Evolutionary conservation across 345 rosid genomes (phyloP).

Genomic region (Eucalyptus curtisii): DNA sequence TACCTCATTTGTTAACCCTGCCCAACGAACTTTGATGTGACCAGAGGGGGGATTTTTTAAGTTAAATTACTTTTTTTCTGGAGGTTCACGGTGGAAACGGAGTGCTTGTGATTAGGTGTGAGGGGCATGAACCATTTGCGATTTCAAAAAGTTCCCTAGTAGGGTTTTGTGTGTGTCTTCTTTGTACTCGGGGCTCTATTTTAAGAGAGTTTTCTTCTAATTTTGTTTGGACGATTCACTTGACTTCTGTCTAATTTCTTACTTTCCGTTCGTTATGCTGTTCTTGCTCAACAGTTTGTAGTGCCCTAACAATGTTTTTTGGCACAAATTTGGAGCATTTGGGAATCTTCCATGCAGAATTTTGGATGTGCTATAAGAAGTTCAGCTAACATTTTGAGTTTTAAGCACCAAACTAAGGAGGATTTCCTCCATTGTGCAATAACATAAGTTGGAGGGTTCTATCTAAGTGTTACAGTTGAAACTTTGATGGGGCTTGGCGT

Average conservation of each 20-base stretch:
- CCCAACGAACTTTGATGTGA: not conserved
- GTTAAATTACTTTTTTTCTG: not conserved
- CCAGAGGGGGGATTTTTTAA: not conserved
- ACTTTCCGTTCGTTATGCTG: not conserved
- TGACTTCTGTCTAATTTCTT: not conserved
- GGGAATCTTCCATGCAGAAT: not conserved
- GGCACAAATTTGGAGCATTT: not conserved
- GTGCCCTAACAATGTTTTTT: not conserved
- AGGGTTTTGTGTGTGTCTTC: not conserved
- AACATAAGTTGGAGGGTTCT: not conserved
- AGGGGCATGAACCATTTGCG: not conserved
- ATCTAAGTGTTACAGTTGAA: not conserved
- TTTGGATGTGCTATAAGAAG: not conserved
- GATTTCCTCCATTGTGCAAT: not conserved
- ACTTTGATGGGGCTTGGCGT: not conserved
- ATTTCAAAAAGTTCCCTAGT: not conserved
- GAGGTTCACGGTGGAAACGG: not conserved
- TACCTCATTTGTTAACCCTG: not conserved
- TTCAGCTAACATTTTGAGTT: not conserved
- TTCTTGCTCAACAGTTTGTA: not conserved
- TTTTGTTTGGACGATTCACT: not conserved
- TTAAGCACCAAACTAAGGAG: not conserved
- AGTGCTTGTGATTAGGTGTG: not conserved
- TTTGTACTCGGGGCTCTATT: not conserved
- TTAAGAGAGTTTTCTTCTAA: not conserved